Base-by-base conservation (phyloP, 2,329 filamentous ascomycete genomes). In the Diaporthe humulicola region DNA sequence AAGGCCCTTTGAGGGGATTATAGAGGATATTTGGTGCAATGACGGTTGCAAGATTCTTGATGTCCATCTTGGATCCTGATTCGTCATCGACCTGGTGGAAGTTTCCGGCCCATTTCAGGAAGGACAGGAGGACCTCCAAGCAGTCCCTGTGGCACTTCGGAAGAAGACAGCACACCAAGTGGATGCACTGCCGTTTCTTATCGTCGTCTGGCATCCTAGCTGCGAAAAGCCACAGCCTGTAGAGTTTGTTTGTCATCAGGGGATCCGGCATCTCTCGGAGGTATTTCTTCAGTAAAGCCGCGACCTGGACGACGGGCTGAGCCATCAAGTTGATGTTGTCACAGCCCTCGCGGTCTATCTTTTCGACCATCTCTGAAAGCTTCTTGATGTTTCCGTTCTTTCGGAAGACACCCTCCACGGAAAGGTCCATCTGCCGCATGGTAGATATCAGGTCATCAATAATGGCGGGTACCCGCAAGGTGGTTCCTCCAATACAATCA, bases 331-430 rank as follows among this genome's bases (percentile, higher is more conserved):
- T 95, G 73, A 98, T 93, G 73, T 93, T 91, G 78, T 97, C 95
- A 75, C 94, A 94, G 56, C 95, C 96, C 71, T 95, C 93, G 58
- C 91, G 91, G 83, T 99, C 97, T 77, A 99, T 95, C 79, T 93
- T 88, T 73, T 97, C 95, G 52, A 95, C 93, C 9, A 97, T 88
- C 76, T 98, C 96, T 79, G 94, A 95, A 58, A 98, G 88, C 78
- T 96, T 94, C 83, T 97, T 96, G 86, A 99, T 98, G 84, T 98
- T 99, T 79, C 97, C 97, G 80, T 98, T 99, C 89, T 99, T 99
- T 79, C 97, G 93, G 90, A 99, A 99, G 30, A 99, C 96, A 80
- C 97, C 97, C 84, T 99, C 97, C 1, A 99, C 95, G 2, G 96
- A 98, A 87, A 99, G 95, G 83, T 99, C 97, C 95, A 99, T 98